These are phyloP conservation scores for Trypanosoma brucei DNA, from an alignment of 208 protist genomes.

Conservation along the genomic window DNA sequence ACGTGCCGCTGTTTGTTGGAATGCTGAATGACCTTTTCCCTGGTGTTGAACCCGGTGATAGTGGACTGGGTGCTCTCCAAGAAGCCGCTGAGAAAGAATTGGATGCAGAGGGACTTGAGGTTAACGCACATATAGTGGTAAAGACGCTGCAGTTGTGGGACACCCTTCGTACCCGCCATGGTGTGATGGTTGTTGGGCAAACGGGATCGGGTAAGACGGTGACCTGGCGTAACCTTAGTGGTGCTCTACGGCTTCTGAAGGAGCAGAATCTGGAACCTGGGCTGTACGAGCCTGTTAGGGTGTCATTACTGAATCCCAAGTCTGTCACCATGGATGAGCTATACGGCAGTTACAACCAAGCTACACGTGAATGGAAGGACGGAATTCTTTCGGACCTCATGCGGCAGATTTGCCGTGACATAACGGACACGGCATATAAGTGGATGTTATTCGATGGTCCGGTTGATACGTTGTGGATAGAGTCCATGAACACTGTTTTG, in stretches of 20 bases:
- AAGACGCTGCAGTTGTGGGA: conserved; percentile 97
- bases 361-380: conserved; percentile 97
- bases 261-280: conserved; percentile 71
- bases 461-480: conserved; percentile 99
- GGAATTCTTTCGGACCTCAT: conserved; percentile 95
- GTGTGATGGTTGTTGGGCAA: conserved; percentile 97
- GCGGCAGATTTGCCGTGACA: conserved; percentile 90
- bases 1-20: conserved; percentile 93
- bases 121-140: conserved; percentile 77
- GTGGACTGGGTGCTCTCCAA: conserved; percentile 81
- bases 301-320: conserved; percentile 96
- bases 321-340: conserved; percentile 95
- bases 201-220: conserved; percentile 95
- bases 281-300: conserved; percentile 82
- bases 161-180: conserved; percentile 94
- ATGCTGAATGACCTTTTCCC: conserved; percentile 97
- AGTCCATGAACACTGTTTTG: conserved; percentile 99
- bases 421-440: conserved; percentile 90
- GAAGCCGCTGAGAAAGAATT: conserved; percentile 79
- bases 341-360: conserved; percentile 96
- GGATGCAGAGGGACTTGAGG: conserved; percentile 61
- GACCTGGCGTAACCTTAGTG: conserved; percentile 89
- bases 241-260: conserved; percentile 77
- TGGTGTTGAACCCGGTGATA: conserved; percentile 74
- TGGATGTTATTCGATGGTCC: conserved; percentile 98